Base-by-base conservation (phyloP, 306 rosid species). In the Calophaca sinica region DNA sequence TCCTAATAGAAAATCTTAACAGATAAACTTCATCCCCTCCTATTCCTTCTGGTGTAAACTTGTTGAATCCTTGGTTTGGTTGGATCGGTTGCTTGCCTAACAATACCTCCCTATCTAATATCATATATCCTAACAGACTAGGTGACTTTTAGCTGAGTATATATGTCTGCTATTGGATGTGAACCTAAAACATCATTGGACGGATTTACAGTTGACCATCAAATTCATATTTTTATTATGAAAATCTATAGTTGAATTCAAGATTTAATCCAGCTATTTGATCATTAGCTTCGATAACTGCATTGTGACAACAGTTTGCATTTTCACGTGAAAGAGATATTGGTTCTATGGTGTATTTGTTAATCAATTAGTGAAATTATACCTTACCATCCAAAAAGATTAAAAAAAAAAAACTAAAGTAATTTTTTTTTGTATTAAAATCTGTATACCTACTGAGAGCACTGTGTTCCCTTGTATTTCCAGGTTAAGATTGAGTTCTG, bases 401-500 rank as follows among this genome's bases (percentile, higher is more conserved):
- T 46, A n/a, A n/a, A n/a, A n/a, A n/a, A n/a, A 68, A 59, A 36
- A 41, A 5, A 5, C 33, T 36, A 9, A 0, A 46, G 0, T 6
- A 11, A 4, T 2, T 2, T 1, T 35, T 3, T 36, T n/a, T 49
- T 20, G 32, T 31, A 48, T 7, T 72, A 51, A 54, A 32, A 75
- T 39, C 39, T 50, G 50, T 70, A 48, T 35, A 55, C 70, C 67
- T 74, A 77, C 72, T 83, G 78, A 84, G 59, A 59, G 82, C 41
- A 41, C 57, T 63, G 69, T 64, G 70, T 79, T 57, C 39, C 63
- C 46, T 68, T 52, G 46, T 77, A 76, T 79, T 84, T 73, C 66
- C 86, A 94, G 98, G 93, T 92, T 77, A 73, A 80, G 79, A 60
- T 94, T 71, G 89, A 87, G 32, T 94, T 86, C 69, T 49, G 53